Percentiles rank a stretch among this genome's conserved stretches.
Conservation (phyloP, 495 filamentous ascomycete species). For the Delitschia confertaspora region DNA sequence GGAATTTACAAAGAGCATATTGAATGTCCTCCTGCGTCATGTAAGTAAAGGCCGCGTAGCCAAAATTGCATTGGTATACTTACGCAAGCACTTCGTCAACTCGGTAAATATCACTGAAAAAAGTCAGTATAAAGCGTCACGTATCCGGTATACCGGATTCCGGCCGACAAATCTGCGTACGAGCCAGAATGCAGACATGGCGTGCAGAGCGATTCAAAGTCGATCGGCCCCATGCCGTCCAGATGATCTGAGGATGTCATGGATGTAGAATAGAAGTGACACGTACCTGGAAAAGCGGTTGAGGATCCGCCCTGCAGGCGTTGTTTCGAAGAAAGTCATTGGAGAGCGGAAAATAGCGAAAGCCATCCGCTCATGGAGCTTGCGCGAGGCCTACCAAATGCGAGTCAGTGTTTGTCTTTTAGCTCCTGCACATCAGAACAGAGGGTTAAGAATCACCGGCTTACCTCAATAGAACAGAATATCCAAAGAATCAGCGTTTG, state of each 20-base stretch:
- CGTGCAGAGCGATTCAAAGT: neutral
- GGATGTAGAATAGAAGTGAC: neutral
- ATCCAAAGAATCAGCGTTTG: constrained; percentile 98
- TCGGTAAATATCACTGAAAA: constrained; percentile 75
- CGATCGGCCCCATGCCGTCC: constrained; percentile 7
- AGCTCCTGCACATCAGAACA: constrained; percentile 6
- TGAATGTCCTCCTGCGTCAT: constrained; percentile 35
- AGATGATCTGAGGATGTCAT: too few relatives aligned
- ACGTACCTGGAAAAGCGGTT: constrained; percentile 88
- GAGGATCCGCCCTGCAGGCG: constrained; percentile 90
- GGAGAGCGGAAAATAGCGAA: constrained; percentile 95
- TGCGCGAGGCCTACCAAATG: constrained; percentile 64
- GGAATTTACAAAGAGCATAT: constrained; percentile 73
- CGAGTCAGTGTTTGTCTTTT: constrained; percentile 7
- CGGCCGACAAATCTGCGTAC: too few relatives aligned
- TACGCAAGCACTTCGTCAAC: constrained; percentile 90
- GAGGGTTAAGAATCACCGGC: constrained; percentile 23
- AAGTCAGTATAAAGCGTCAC: constrained; percentile 8
- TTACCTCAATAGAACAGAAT: constrained; percentile 93
- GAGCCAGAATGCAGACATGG: too few relatives aligned
- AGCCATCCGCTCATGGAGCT: constrained; percentile 97
- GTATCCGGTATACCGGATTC: too few relatives aligned
- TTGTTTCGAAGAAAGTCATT: constrained; percentile 99
- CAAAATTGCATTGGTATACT: constrained; percentile 20
- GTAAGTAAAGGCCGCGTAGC: constrained; percentile 10